Evolutionary conservation across 345 rosid species (phyloP).

Genomic region (Zanthoxylum bungeanum): DNA sequence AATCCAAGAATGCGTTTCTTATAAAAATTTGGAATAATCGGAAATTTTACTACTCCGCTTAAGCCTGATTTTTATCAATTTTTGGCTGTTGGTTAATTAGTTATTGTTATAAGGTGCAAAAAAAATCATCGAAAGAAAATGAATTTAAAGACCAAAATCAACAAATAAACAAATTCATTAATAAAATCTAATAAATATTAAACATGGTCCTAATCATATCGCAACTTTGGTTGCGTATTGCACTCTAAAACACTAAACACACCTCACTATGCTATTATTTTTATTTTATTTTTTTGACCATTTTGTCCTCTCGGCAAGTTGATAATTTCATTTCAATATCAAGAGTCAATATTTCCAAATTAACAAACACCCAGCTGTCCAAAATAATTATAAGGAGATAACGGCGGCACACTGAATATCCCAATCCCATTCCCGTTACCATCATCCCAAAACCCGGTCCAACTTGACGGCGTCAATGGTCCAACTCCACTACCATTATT

Average conservation of each 20-base stretch:
- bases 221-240: slow-evolving; percentile 1
- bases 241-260: background rate
- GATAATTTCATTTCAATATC: background rate
- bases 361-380: background rate
- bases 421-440: slow-evolving; percentile 50
- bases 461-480: slow-evolving; percentile 91
- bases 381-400: slow-evolving; percentile 57
- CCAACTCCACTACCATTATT: slow-evolving; percentile 23
- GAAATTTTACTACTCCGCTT: too few species aligned
- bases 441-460: slow-evolving; percentile 86
- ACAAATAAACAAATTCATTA: too few species aligned
- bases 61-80: too few species aligned
- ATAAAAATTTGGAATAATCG: too few species aligned
- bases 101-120: too few species aligned
- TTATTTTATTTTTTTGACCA: background rate
- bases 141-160: too few species aligned
- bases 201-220: too few species aligned
- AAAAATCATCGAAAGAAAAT: too few species aligned
- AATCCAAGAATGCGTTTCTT: too few species aligned
- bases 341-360: slow-evolving; percentile 3
- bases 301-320: too few species aligned
- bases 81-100: too few species aligned
- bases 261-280: background rate
- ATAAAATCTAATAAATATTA: too few species aligned
- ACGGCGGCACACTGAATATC: slow-evolving; percentile 70